Conservation (phyloP, 139 green algal genomes). For the Desmodesmus armatus region DNA sequence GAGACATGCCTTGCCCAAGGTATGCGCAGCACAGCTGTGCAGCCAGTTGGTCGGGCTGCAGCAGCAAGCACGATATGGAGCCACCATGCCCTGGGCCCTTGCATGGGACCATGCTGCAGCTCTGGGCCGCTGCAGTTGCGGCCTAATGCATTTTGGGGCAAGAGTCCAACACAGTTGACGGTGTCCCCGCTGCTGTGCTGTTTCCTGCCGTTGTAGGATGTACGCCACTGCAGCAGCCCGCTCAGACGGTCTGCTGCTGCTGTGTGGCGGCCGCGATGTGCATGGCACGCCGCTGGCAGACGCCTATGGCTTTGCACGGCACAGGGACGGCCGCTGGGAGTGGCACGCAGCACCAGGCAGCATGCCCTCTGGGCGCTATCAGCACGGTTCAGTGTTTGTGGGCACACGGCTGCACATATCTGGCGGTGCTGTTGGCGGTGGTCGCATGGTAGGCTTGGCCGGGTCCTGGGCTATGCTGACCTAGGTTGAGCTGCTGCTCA, state of each 20-base stretch:
- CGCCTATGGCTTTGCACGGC: constrained; percentile 96
- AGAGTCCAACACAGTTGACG: neutral
- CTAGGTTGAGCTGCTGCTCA: neutral
- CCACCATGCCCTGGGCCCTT: too few species aligned
- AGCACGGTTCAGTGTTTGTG: constrained; percentile 98
- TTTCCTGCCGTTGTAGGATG: constrained; percentile 82
- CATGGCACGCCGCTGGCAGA: constrained; percentile 87
- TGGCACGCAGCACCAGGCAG: constrained; percentile 96
- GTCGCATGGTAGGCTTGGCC: constrained; percentile 88
- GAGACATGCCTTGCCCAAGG: constrained; percentile 83
- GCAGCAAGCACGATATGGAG: too few species aligned
- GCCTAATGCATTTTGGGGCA: too few species aligned
- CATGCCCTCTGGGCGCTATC: constrained; percentile 94
- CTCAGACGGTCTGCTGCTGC: constrained; percentile 95
- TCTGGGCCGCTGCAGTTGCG: too few species aligned
- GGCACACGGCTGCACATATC: constrained; percentile 93
- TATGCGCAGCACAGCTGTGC: constrained; percentile 35
- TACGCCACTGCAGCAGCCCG: constrained; percentile 95
- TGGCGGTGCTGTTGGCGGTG: constrained; percentile 96
- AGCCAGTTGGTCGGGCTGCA: neutral
- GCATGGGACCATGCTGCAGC: too few species aligned
- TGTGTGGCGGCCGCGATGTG: constrained; percentile 93
- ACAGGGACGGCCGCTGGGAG: constrained; percentile 98
- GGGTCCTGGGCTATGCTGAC: too few species aligned
- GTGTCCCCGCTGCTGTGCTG: neutral